Evolutionary conservation across 2,329 filamentous ascomycete genomes (phyloP), one percentile per base, ranked within the genome.

Genomic region (Aspergillus neotritici): DNA sequence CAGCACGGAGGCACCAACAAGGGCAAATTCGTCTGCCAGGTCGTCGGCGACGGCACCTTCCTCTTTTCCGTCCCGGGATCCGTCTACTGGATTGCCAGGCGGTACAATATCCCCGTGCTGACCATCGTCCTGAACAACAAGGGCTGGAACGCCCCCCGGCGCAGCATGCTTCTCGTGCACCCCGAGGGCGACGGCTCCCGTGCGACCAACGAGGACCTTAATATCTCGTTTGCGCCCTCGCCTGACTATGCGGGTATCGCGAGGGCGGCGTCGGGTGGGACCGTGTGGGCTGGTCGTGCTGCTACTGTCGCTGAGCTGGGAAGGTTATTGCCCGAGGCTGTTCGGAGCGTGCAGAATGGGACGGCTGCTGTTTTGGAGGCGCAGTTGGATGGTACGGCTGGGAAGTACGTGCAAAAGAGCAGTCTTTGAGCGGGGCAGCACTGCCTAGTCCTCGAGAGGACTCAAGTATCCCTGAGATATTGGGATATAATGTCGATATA

Each of bases 71-170:
- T 84, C 0, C 82, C 82, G 0, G 76, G 78, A 0, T 78, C 73
- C 3, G 82, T 85, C 1, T 85, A 84, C 61, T 85, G 82, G 82
- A 83, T 86, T 38, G 72, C 77, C 0, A 72, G 80, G 49, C 72
- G 80, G 15, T 86, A 86, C 61, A 73, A 76, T 5, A 83, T 85
- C 41, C 81, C 82, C 0, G 69, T 84, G 10, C 63, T 86, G 30
- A 83, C 80, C 0, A 79, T 86, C 34, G 79, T 85, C 9, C 62
- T 86, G 39, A 85, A 85, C 58, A 86, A 86, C 56, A 79, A 83
- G 63, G 81, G 82, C 34, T 86, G 82, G 82, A 83, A 86, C 54
- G 82, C 82, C 0, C 82, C 82, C 0, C 68, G 76, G 4, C 70
- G 71, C 43, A 80, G 75, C 12, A 70, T 85, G 58, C 63, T 83